Percentiles rank a stretch among this genome's conserved stretches.
phyloP scores from a whole-genome alignment of 352 stramenopile species.

The Phytophthora sp. region DNA sequence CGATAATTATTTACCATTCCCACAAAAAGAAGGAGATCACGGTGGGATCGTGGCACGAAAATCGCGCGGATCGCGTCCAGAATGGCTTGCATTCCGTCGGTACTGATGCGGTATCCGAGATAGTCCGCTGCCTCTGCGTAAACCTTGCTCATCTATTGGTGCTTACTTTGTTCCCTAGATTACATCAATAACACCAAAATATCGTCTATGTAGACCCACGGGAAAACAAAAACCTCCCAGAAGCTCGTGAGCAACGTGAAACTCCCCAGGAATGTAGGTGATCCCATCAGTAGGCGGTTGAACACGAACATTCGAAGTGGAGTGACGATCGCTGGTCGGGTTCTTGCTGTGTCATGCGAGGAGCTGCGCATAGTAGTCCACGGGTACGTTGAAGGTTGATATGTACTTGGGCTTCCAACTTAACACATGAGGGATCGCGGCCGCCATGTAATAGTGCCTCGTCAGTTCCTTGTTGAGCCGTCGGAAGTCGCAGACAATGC shows the following conservation, averaged over 20 bases:
- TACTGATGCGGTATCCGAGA: not conserved
- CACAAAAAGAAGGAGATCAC: not conserved
- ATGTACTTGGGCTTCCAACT: not conserved
- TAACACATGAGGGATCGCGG: not conserved
- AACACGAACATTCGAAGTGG: not conserved
- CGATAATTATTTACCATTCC: slow-evolving; percentile 1
- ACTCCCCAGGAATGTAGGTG: too few species aligned
- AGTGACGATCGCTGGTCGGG: not conserved
- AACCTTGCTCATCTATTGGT: not conserved
- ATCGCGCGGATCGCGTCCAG: not conserved
- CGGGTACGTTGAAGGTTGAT: not conserved
- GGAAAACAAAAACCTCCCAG: not conserved
- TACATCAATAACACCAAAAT: not conserved
- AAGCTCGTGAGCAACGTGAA: not conserved
- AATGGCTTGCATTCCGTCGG: not conserved
- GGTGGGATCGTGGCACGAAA: not conserved
- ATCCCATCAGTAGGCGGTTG: not conserved
- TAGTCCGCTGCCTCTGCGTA: not conserved
- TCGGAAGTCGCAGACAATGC: not conserved
- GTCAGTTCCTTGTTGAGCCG: not conserved
- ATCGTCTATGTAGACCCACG: not conserved
- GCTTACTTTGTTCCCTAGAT: not conserved
- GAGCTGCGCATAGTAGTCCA: not conserved
- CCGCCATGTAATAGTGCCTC: not conserved
- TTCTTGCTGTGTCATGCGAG: not conserved